These are phyloP conservation scores for Guadua angustifolia DNA, from an alignment of 176 grass and related monocot genomes.

Conservation along the genomic window DNA sequence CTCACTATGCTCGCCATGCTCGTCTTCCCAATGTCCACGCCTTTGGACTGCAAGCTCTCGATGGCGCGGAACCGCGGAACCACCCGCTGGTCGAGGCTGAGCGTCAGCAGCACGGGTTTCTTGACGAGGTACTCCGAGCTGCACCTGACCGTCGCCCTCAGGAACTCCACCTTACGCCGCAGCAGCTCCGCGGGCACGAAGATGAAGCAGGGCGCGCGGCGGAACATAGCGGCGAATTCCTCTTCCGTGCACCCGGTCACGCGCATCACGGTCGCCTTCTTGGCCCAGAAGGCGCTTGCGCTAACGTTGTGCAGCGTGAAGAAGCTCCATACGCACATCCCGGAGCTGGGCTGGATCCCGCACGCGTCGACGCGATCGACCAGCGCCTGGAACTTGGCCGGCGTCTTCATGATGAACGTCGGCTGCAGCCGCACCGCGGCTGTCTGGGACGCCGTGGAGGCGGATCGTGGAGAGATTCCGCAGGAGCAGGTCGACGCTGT, in stretches of 20 bases:
- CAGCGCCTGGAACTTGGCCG: constrained; percentile 24
- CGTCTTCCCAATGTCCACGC: constrained; percentile 7
- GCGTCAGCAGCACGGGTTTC: constrained; percentile 42
- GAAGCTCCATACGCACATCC: constrained; percentile 44
- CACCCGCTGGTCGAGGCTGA: constrained; percentile 61
- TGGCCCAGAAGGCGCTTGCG: constrained; percentile 32
- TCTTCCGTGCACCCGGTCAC: constrained; percentile 41
- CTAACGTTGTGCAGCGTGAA: constrained; percentile 30
- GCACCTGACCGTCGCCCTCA: constrained; percentile 34
- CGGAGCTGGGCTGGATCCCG: constrained; percentile 31
- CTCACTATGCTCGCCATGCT: neutral
- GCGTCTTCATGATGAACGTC: constrained; percentile 26
- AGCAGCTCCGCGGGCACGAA: constrained; percentile 33
- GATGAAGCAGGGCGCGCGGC: constrained; percentile 47
- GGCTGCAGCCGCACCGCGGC: neutral
- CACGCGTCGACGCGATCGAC: constrained; percentile 18
- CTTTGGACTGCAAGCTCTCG: constrained; percentile 44
- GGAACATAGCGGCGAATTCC: constrained; percentile 55
- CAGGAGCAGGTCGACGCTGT: constrained; percentile 36
- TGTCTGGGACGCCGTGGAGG: neutral
- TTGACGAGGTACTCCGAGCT: neutral
- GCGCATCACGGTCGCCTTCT: constrained; percentile 30
- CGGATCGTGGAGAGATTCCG: constrained; percentile 37
- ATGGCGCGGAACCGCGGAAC: constrained; percentile 42
- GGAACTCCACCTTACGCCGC: constrained; percentile 58